phyloP scores from a whole-genome alignment of 148 eudicot species.

The Pouteria glomerata region DNA sequence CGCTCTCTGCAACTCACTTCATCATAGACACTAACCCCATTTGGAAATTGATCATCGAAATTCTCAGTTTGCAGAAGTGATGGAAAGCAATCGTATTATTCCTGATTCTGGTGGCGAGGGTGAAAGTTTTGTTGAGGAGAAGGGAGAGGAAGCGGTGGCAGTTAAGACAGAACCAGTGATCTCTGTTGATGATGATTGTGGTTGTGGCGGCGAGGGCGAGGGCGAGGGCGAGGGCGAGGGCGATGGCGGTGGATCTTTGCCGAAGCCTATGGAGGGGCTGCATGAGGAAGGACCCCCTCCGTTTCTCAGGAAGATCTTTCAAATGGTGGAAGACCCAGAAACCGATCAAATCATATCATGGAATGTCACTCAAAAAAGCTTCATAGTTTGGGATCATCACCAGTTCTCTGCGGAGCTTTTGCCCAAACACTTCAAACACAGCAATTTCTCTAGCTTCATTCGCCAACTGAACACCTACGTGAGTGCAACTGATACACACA shows the following conservation, averaged over 20 bases:
- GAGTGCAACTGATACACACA: too few relatives aligned
- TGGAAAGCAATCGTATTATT: too few relatives aligned
- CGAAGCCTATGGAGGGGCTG: constrained; percentile 43
- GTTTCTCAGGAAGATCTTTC: constrained; percentile 63
- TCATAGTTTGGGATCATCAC: constrained; percentile 62
- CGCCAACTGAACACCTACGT: constrained; percentile 85
- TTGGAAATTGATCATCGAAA: not conserved
- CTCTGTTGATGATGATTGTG: constrained; percentile 9
- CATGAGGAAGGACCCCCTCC: constrained; percentile 54
- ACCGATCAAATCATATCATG: constrained; percentile 58
- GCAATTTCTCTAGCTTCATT: constrained; percentile 74
- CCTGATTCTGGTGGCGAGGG: not conserved
- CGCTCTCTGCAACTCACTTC: not conserved
- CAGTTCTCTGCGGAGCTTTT: constrained; percentile 43
- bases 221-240: not conserved
- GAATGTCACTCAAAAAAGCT: constrained; percentile 30
- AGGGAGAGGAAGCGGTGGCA: not conserved
- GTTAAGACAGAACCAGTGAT: constrained; percentile 28
- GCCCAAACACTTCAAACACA: constrained; percentile 63
- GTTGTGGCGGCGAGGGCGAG: not conserved
- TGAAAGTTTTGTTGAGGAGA: not conserved
- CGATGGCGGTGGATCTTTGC: constrained; percentile 14
- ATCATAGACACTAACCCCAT: not conserved
- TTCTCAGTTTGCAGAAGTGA: not conserved
- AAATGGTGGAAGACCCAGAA: constrained; percentile 61